Percentiles rank a stretch among this genome's conserved stretches.
These are phyloP conservation scores for Wickerhamiella hasegawae DNA, from an alignment of 805 yeast genomes.

Conservation along the genomic window DNA sequence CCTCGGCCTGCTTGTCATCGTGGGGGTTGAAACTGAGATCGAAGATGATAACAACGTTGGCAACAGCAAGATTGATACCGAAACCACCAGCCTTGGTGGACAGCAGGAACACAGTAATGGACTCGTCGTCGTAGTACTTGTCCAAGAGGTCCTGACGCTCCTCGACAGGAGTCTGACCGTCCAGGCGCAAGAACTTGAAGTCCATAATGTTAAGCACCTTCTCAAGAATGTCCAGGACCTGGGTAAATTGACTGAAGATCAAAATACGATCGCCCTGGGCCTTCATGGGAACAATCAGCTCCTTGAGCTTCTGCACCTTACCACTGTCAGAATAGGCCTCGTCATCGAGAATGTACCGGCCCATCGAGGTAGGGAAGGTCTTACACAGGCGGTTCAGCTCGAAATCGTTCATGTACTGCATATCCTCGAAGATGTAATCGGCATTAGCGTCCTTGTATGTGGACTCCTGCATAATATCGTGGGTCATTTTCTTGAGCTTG, in stretches of 20 bases:
- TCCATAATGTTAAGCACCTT: slow-evolving; percentile 44
- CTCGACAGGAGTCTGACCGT: slow-evolving; percentile 89
- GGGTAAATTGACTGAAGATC: slow-evolving; percentile 84
- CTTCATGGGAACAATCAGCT: slow-evolving; percentile 42
- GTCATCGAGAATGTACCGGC: slow-evolving; percentile 35
- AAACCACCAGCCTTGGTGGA: slow-evolving; percentile 98
- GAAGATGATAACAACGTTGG: slow-evolving; percentile 77
- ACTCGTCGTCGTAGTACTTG: slow-evolving; percentile 63
- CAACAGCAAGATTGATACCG: slow-evolving; percentile 92
- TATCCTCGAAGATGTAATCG: slow-evolving; percentile 73
- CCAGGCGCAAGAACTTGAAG: slow-evolving; percentile 66
- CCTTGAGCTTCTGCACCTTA: slow-evolving; percentile 43
- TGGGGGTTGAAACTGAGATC: slow-evolving; percentile 97
- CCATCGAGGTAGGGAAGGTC: slow-evolving; percentile 49
- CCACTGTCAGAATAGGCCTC: slow-evolving; percentile 56
- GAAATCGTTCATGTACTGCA: slow-evolving; percentile 87
- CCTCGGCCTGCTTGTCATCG: slow-evolving; percentile 97
- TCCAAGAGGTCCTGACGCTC: slow-evolving; percentile 86
- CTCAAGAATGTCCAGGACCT: slow-evolving; percentile 78
- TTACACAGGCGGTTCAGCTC: slow-evolving; percentile 66
- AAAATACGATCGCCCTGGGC: slow-evolving; percentile 48
- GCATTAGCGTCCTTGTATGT: slow-evolving; percentile 63
- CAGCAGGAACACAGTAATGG: slow-evolving; percentile 70
- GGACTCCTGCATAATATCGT: slow-evolving; percentile 64
- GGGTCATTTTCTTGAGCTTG: slow-evolving; percentile 49